Conservation (phyloP, 768 basidiomycete genomes). For the Leccinum disarticulatum region DNA sequence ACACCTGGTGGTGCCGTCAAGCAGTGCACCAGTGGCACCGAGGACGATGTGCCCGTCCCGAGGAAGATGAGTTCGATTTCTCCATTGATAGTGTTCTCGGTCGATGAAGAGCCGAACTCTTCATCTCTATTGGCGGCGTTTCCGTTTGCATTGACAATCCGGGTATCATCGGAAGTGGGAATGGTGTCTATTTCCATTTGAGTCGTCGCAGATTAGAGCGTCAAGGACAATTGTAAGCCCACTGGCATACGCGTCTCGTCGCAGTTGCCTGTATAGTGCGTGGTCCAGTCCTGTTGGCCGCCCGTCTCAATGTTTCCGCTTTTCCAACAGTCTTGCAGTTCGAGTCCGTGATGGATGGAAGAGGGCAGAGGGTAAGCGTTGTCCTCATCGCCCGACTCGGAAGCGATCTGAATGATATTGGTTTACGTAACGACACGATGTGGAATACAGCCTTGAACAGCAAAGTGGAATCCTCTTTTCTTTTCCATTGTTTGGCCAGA, state of each 20-base stretch:
- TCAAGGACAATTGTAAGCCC: not conserved
- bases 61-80: constrained; percentile 71
- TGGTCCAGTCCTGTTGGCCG: not conserved
- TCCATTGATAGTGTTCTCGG: not conserved
- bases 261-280: not conserved
- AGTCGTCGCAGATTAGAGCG: not conserved
- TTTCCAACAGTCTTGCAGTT: not conserved
- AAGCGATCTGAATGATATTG: not conserved
- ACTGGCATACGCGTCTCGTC: not conserved
- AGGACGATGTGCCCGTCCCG: constrained; percentile 79
- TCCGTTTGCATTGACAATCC: not conserved
- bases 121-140: not conserved
- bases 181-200: constrained; percentile 1
- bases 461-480: not conserved
- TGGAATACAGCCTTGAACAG: not conserved
- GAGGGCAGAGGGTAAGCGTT: not conserved
- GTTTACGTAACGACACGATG: not conserved
- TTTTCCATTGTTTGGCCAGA: not conserved
- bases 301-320: not conserved
- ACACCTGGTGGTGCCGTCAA: constrained; percentile 61
- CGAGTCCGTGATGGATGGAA: not conserved
- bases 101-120: not conserved
- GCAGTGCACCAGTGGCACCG: constrained; percentile 69
- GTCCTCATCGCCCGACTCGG: too few species aligned
- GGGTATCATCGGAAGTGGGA: constrained; percentile 1